Evolutionary conservation across 2,329 filamentous ascomycete species (phyloP).

Genomic region (Penicillium capsulatum): DNA sequence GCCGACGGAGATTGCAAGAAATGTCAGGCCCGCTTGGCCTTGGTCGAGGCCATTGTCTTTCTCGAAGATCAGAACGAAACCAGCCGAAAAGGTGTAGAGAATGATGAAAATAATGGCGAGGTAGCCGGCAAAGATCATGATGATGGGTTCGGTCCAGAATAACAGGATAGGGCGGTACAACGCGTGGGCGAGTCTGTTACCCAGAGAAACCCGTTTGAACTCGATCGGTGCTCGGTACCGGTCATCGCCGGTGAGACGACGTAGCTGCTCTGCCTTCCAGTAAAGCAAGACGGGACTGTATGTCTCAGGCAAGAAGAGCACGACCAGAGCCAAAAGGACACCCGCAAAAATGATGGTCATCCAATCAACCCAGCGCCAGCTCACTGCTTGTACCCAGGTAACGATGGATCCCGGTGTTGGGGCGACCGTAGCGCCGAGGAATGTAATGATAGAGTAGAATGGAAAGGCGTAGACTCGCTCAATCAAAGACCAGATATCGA

Average conservation of each 20-base stretch:
- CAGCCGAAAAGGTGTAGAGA: slow-evolving; percentile 28
- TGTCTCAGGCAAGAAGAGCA: slow-evolving; percentile 50
- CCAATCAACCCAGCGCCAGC: slow-evolving; percentile 50
- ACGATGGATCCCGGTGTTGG: slow-evolving; percentile 48
- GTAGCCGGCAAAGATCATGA: slow-evolving; percentile 27
- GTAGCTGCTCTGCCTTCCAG: slow-evolving; percentile 45
- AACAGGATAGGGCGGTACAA: slow-evolving; percentile 48
- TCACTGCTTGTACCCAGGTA: slow-evolving; percentile 32
- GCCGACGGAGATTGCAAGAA: slow-evolving; percentile 46
- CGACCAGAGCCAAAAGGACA: slow-evolving; percentile 30
- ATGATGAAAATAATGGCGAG: slow-evolving; percentile 31
- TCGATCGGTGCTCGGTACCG: slow-evolving; percentile 49
- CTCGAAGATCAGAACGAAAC: slow-evolving; percentile 6
- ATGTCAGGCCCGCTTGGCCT: slow-evolving; percentile 47
- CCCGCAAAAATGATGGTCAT: slow-evolving; percentile 38
- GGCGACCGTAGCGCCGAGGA: slow-evolving; percentile 33
- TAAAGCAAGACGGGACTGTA: slow-evolving; percentile 46
- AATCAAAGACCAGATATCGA: slow-evolving; percentile 8
- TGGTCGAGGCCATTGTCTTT: slow-evolving; percentile 34
- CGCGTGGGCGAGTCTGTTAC: slow-evolving; percentile 39
- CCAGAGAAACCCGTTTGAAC: slow-evolving; percentile 40
- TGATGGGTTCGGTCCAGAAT: slow-evolving; percentile 43
- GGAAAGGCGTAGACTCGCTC: slow-evolving; percentile 11
- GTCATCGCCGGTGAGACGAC: slow-evolving; percentile 41
- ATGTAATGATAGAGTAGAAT: slow-evolving; percentile 33